A percentile compares a stretch with the other conserved stretches of the same genome.
Conservation (phyloP, 495 filamentous ascomycete species). For the Penicillium cosmopolitanum region DNA sequence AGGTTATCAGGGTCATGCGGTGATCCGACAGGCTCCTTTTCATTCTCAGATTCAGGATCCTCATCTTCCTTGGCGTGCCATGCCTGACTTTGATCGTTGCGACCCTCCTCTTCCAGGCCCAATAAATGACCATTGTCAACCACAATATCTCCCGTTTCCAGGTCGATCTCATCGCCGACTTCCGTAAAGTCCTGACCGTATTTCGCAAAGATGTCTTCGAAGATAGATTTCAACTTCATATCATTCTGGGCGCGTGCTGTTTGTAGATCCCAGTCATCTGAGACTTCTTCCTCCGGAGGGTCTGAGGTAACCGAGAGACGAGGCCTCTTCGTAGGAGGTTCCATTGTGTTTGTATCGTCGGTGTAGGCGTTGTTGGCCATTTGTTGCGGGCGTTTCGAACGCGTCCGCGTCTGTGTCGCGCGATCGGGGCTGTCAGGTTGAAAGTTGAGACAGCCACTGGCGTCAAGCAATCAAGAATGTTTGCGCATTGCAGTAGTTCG, state of each 20-base stretch:
- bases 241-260: slow-evolving; percentile 63
- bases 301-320: slow-evolving; percentile 47
- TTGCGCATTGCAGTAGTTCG: slow-evolving; percentile 1
- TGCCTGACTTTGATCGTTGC: slow-evolving; percentile 30
- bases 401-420: neutral
- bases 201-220: slow-evolving; percentile 86
- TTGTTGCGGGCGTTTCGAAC: neutral
- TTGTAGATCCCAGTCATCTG: slow-evolving; percentile 50
- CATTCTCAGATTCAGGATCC: neutral
- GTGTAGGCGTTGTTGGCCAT: slow-evolving; percentile 9
- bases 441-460: neutral
- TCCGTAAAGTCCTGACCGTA: slow-evolving; percentile 82
- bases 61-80: slow-evolving; percentile 19
- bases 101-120: slow-evolving; percentile 58
- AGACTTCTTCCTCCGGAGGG: slow-evolving; percentile 46
- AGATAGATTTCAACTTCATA: slow-evolving; percentile 71
- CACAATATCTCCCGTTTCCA: slow-evolving; percentile 74
- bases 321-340: slow-evolving; percentile 60
- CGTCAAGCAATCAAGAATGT: neutral
- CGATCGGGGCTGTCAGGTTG: slow-evolving; percentile 1
- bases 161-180: slow-evolving; percentile 80
- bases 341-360: slow-evolving; percentile 43
- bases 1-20: neutral
- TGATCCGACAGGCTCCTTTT: neutral
- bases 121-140: slow-evolving; percentile 85